Conservation (phyloP, 345 rosid genomes). For the Cardiospermum halicacabum region DNA sequence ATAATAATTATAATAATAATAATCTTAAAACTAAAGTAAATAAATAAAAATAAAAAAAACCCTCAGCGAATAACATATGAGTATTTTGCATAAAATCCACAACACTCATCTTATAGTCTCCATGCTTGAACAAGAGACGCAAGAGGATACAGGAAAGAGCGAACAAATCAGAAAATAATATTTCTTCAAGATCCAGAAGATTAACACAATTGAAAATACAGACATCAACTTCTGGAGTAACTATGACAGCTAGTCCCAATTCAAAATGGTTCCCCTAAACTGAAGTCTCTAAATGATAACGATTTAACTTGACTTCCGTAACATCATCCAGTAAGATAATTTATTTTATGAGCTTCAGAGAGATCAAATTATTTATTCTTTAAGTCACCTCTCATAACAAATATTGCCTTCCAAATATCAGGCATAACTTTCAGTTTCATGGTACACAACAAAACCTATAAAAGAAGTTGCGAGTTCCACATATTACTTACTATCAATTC, state of each 20-base stretch:
- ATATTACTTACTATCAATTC: conserved; percentile 87
- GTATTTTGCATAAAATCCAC: background rate
- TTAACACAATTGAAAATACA: background rate
- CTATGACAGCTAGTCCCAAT: background rate
- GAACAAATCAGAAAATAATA: background rate
- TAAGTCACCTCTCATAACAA: background rate
- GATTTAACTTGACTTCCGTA: background rate
- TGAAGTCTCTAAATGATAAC: background rate
- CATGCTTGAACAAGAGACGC: background rate
- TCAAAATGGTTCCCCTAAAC: background rate
- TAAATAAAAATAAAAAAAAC: too few species aligned
- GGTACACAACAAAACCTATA: background rate
- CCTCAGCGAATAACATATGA: background rate
- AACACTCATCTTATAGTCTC: background rate
- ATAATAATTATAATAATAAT: too few species aligned
- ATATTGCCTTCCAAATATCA: background rate
- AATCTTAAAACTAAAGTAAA: too few species aligned
- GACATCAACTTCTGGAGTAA: background rate
- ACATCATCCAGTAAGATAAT: background rate
- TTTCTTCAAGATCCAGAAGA: background rate
- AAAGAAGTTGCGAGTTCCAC: background rate
- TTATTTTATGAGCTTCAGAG: background rate
- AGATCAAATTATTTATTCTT: background rate
- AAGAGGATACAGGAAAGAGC: background rate
- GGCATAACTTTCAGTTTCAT: background rate